Percentiles rank a stretch among this genome's conserved stretches.
phyloP scores from a whole-genome alignment of 108 stramenopile species.

The Aurantiochytrium sp. region DNA sequence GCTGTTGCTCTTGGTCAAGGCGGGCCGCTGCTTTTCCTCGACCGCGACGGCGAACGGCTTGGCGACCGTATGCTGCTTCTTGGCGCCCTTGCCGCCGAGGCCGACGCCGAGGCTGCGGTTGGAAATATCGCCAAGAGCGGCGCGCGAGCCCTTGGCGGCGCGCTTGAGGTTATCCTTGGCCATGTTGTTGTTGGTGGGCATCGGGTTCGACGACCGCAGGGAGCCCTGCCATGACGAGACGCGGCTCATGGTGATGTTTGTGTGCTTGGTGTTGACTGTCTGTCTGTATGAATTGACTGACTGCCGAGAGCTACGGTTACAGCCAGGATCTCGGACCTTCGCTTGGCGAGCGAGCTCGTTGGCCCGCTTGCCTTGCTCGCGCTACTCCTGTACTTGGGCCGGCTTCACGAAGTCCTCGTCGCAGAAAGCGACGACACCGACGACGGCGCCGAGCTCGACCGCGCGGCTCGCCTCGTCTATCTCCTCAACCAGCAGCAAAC shows the following conservation, averaged over 20 bases:
- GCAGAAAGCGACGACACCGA: too few species aligned
- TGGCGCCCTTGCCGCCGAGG: background rate
- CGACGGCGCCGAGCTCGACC: too few species aligned
- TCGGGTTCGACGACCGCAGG: background rate
- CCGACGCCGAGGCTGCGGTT: conserved; percentile 2
- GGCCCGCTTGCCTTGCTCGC: too few species aligned
- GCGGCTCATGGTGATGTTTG: background rate
- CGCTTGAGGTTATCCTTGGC: background rate
- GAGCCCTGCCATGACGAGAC: background rate
- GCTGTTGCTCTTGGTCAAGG: background rate
- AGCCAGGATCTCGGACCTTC: too few species aligned
- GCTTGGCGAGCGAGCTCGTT: too few species aligned
- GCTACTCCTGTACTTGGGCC: too few species aligned
- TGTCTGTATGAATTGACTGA: background rate
- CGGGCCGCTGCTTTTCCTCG: background rate
- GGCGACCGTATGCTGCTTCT: background rate
- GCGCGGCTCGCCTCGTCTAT: too few species aligned
- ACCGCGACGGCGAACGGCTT: conserved; percentile 1
- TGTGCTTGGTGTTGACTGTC: background rate
- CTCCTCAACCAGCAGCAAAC: too few species aligned
- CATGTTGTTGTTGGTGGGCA: background rate
- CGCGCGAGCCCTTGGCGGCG: background rate
- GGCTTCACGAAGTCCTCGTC: too few species aligned
- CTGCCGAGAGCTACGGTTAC: too few species aligned
- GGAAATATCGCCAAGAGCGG: conserved; percentile 29